Evolutionary conservation across 441 rosid species (phyloP), one percentile per base, ranked within the genome.

Genomic region (Gossypium armourianum): DNA sequence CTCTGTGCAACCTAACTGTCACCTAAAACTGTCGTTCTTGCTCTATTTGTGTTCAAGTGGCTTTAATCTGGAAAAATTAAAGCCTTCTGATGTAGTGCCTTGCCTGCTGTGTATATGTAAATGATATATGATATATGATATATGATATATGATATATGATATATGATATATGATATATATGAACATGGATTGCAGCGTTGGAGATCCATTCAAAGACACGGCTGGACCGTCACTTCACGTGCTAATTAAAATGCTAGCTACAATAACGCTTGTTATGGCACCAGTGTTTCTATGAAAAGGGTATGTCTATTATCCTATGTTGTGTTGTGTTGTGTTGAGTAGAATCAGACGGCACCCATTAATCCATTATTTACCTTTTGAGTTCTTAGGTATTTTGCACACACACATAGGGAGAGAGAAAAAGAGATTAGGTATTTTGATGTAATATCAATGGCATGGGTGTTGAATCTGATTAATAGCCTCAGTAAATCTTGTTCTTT

Each of bases 151-250:
- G n/a, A n/a, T n/a, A n/a, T n/a, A 45, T 45, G n/a, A 43, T 43
- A 43, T 29, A 66, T 52, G 32, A 28, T 28, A 28, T 28, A 43
- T 45, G 13, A 45, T 12, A 43, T 28, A 66, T 53, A 29, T 71
- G 19, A 50, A 36, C 23, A 17, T 75, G 71, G 57, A 64, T 50
- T 83, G 88, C 91, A 94, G 99, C 3, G 97, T 94, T 65, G 99
- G 99, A 74, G 99, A 94, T 74, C 99, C 97, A 9, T 91, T 94
- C 83, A 94, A 94, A 79, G 99, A 92, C 81, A 92, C 99, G 7
- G 97, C 97, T 2, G 97, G 99, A 74, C 97, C 97, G 4, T 94
- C 99, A 1, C 74, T 94, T 75, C 99, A 94, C 13, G 97, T 94
- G 62, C 97, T 90, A 24, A 92, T 90, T 73, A 92, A 94, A 76